Evolutionary conservation across 805 yeast genomes (phyloP).

Genomic region (Blastobotrys muscicola): DNA sequence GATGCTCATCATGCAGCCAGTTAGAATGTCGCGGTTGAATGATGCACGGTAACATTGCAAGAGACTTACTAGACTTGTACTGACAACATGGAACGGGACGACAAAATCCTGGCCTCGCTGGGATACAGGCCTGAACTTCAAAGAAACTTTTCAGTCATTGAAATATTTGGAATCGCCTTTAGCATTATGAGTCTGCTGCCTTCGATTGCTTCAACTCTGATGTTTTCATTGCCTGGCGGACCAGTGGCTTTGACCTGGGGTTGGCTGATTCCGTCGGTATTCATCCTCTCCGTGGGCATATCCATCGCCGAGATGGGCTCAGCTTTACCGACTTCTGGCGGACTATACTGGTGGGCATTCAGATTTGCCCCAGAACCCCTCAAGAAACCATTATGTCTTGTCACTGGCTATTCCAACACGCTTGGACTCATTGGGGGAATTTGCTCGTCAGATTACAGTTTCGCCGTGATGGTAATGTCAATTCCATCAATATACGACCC

Average conservation of each 20-base stretch:
- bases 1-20: too few relatives aligned
- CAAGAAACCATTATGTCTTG: slow-evolving; percentile 47
- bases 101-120: slow-evolving; percentile 34
- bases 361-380: slow-evolving; percentile 50
- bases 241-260: slow-evolving; percentile 64
- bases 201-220: slow-evolving; percentile 47
- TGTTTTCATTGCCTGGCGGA: slow-evolving; percentile 49
- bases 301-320: slow-evolving; percentile 62
- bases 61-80: too few relatives aligned
- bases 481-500: slow-evolving; percentile 39
- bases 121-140: slow-evolving; percentile 64
- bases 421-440: slow-evolving; percentile 57
- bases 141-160: slow-evolving; percentile 51
- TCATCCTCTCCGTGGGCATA: slow-evolving; percentile 49
- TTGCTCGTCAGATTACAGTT: slow-evolving; percentile 65
- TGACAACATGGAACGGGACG: too few relatives aligned
- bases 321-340: slow-evolving; percentile 69
- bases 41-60: too few relatives aligned
- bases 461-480: slow-evolving; percentile 46
- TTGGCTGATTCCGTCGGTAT: slow-evolving; percentile 52
- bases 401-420: slow-evolving; percentile 60
- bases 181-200: slow-evolving; percentile 60
- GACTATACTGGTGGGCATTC: slow-evolving; percentile 60
- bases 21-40: too few relatives aligned
- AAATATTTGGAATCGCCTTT: slow-evolving; percentile 64